phyloP scores from a whole-genome alignment of 805 yeast species.

The Pichia nanzhaoensis region DNA sequence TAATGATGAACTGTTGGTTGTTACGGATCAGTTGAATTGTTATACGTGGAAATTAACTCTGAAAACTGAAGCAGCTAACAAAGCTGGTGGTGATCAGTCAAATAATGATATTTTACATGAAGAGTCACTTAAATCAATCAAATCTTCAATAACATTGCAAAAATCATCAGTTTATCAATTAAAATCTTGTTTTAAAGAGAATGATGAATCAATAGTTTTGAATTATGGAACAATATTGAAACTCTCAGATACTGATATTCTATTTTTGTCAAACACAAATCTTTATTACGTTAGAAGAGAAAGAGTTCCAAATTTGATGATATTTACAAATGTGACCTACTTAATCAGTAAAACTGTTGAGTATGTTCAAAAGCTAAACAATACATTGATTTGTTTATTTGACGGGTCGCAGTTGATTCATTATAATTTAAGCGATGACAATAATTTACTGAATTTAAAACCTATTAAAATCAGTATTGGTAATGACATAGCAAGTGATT shows the following conservation, averaged over 20 bases:
- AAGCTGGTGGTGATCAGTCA: constrained; percentile 2
- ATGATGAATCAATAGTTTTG: constrained; percentile 18
- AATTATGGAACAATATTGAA: constrained; percentile 25
- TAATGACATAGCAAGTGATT: constrained; percentile 19
- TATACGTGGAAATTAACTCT: constrained; percentile 29
- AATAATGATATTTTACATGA: constrained; percentile 2
- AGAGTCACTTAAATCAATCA: not conserved
- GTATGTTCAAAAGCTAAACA: constrained; percentile 25
- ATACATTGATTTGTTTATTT: constrained; percentile 26
- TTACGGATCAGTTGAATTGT: constrained; percentile 28
- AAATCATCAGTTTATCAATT: constrained; percentile 25
- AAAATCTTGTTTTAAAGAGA: constrained; percentile 21
- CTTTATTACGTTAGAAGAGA: constrained; percentile 25
- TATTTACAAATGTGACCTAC: constrained; percentile 20
- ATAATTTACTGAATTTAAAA: constrained; percentile 18
- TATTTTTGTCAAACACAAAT: constrained; percentile 26
- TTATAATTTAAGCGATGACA: constrained; percentile 24
- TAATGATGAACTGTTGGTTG: constrained; percentile 26
- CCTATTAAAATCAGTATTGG: constrained; percentile 30
- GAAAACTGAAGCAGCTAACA: not conserved
- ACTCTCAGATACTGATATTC: constrained; percentile 25
- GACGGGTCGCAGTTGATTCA: constrained; percentile 30
- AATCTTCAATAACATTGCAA: constrained; percentile 14
- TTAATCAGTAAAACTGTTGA: constrained; percentile 26
- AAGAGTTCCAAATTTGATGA: constrained; percentile 9